Evolutionary conservation across 176 grass and related monocot species (phyloP).

Genomic region (Elymus sibiricus): DNA sequence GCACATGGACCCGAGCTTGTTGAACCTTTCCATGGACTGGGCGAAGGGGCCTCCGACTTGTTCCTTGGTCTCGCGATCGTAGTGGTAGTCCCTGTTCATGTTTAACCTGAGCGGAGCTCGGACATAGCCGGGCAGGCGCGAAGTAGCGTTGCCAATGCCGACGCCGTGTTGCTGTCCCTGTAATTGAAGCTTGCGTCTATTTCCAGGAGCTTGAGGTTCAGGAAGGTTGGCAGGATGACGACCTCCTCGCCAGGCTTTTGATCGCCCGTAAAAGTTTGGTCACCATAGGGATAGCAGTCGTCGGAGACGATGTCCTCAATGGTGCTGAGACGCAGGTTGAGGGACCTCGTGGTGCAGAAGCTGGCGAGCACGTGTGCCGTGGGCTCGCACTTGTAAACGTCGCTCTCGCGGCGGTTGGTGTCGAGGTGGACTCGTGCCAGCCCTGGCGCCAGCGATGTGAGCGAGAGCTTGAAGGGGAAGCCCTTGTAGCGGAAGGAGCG

Average conservation of each 20-base stretch:
- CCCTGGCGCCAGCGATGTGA: neutral
- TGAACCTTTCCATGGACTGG: neutral
- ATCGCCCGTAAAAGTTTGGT: neutral
- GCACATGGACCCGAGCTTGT: neutral
- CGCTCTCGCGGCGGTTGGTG: neutral
- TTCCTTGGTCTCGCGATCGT: neutral
- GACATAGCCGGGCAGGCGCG: neutral
- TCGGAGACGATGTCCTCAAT: neutral
- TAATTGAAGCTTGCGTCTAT: neutral
- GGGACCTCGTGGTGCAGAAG: neutral
- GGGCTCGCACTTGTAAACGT: neutral
- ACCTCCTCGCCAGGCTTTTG: neutral
- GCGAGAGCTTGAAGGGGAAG: neutral
- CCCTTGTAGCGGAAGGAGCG: neutral
- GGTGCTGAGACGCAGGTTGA: neutral
- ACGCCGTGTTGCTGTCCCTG: neutral
- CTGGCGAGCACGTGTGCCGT: neutral
- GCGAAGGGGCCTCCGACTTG: neutral
- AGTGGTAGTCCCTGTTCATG: neutral
- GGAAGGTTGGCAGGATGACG: neutral
- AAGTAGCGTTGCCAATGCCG: neutral
- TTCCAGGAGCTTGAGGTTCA: neutral
- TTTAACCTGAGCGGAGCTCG: neutral
- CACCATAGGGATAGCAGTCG: no score
- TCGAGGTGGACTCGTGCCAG: neutral